Conservation (phyloP, 1,284 basidiomycete species). For the Cutaneotrichosporon dermatis region DNA sequence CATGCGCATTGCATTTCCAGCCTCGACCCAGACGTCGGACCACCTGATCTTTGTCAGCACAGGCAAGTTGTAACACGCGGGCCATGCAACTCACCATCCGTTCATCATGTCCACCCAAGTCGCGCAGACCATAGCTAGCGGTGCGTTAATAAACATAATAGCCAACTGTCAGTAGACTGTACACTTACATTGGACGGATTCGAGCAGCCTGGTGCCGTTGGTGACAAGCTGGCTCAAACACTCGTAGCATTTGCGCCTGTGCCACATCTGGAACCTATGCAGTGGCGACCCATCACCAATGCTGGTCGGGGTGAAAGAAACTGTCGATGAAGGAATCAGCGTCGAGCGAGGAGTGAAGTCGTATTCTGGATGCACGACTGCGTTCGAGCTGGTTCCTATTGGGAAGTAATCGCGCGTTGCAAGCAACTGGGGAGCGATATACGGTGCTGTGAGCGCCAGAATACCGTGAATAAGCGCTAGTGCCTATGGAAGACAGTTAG, state of each 20-base stretch:
- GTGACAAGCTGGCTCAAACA: slow-evolving; percentile 12
- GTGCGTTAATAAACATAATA: too few species aligned
- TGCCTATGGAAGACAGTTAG: not conserved
- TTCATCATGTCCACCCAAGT: slow-evolving; percentile 37
- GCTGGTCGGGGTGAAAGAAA: not conserved
- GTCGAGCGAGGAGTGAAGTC: slow-evolving; percentile 20
- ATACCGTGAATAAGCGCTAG: slow-evolving; percentile 36
- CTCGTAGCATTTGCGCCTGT: slow-evolving; percentile 37
- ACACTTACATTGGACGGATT: slow-evolving; percentile 31
- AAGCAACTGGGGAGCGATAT: slow-evolving; percentile 28
- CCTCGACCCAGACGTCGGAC: slow-evolving; percentile 41
- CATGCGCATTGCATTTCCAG: slow-evolving; percentile 30
- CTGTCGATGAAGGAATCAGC: not conserved
- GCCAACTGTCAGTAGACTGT: too few species aligned
- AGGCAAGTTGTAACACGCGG: not conserved
- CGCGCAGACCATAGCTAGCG: slow-evolving; percentile 25
- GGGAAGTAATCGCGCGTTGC: slow-evolving; percentile 37
- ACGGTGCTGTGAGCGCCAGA: slow-evolving; percentile 33
- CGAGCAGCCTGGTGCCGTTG: slow-evolving; percentile 27
- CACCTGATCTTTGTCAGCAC: slow-evolving; percentile 13
- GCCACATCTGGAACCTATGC: slow-evolving; percentile 43
- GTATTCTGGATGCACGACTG: slow-evolving; percentile 30
- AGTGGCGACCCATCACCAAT: slow-evolving; percentile 15
- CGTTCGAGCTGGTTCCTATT: slow-evolving; percentile 24
- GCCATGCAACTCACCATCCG: slow-evolving; percentile 26